A percentile compares a stretch with the other conserved stretches of the same genome.
These are phyloP conservation scores for Colletotrichum tofieldiae DNA, from an alignment of 2,329 filamentous ascomycete species.

Conservation along the genomic window DNA sequence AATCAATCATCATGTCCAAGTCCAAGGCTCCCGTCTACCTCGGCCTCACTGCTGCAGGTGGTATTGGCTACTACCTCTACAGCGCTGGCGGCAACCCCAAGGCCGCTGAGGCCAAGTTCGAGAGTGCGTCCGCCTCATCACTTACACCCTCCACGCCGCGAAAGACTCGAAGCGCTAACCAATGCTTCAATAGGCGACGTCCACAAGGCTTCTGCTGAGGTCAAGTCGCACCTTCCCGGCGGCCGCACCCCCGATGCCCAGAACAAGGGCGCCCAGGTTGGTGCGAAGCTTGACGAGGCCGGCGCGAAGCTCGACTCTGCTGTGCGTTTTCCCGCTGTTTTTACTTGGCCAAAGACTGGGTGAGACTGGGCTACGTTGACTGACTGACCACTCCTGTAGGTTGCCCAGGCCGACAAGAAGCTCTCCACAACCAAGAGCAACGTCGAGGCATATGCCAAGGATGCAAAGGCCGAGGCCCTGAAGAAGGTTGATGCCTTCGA, in stretches of 20 bases:
- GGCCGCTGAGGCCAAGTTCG: constrained; percentile 87
- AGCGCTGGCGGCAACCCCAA: constrained; percentile 85
- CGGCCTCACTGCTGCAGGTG: constrained; percentile 76
- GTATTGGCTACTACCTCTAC: constrained; percentile 93
- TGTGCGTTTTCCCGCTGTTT: constrained; percentile 65
- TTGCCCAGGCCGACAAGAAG: constrained; percentile 75
- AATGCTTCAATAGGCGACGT: constrained; percentile 76
- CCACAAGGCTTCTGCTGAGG: constrained; percentile 75
- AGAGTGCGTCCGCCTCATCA: constrained; percentile 72
- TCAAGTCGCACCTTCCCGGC: constrained; percentile 78
- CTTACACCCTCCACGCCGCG: background rate
- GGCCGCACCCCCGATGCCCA: constrained; percentile 74
- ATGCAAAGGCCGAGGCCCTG: constrained; percentile 74
- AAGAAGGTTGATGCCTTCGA: constrained; percentile 88
- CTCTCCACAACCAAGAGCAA: constrained; percentile 74
- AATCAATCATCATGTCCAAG: constrained; percentile 59
- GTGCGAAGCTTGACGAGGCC: constrained; percentile 71
- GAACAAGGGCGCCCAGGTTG: constrained; percentile 65
- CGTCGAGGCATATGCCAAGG: constrained; percentile 72
- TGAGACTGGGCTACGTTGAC: background rate
- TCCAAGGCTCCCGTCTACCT: constrained; percentile 66
- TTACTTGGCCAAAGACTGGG: background rate
- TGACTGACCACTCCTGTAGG: constrained; percentile 61
- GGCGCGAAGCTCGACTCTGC: constrained; percentile 78
- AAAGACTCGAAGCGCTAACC: background rate